A percentile compares a stretch with the other conserved stretches of the same genome.
Evolutionary conservation across 1,139 yeast species (phyloP).

Genomic region (Geotrichum fermentans): DNA sequence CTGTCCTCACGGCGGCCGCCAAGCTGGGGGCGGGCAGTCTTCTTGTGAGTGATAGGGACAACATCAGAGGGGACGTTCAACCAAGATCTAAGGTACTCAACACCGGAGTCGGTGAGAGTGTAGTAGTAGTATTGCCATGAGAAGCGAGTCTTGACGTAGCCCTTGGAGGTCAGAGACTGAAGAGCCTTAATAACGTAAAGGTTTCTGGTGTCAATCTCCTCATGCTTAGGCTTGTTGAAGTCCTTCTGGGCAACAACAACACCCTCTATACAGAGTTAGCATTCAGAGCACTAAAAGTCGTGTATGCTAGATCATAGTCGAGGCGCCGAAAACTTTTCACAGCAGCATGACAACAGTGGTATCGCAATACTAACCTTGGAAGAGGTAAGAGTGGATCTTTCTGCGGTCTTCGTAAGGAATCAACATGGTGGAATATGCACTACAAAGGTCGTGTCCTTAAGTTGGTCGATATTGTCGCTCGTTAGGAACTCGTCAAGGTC

Average conservation of each 20-base stretch:
- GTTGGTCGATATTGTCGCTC: constrained; percentile 15
- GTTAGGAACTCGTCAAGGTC: constrained; percentile 15
- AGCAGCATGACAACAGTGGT: not conserved
- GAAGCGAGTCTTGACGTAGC: constrained; percentile 99
- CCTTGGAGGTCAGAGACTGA: constrained; percentile 98
- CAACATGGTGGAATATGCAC: constrained; percentile 61
- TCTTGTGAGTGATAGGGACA: constrained; percentile 98
- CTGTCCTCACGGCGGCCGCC: constrained; percentile 38
- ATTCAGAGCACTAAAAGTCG: constrained; percentile 5
- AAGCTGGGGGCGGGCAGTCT: constrained; percentile 83
- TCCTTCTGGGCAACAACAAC: constrained; percentile 99
- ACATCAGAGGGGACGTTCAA: constrained; percentile 98
- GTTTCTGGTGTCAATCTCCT: constrained; percentile 96
- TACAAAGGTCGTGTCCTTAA: constrained; percentile 14
- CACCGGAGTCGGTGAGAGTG: constrained; percentile 99
- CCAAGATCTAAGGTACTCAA: constrained; percentile 96
- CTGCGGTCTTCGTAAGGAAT: constrained; percentile 99
- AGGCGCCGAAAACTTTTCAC: not conserved
- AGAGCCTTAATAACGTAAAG: constrained; percentile 98
- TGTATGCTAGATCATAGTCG: not conserved
- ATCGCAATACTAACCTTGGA: constrained; percentile 72
- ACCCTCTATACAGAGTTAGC: constrained; percentile 58
- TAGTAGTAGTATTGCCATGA: constrained; percentile 99
- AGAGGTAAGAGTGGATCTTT: constrained; percentile 98
- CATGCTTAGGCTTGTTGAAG: constrained; percentile 96